Evolutionary conservation across 495 filamentous ascomycete genomes (phyloP), one percentile per base, ranked within the genome.

Genomic region (Talaromyces adpressus): DNA sequence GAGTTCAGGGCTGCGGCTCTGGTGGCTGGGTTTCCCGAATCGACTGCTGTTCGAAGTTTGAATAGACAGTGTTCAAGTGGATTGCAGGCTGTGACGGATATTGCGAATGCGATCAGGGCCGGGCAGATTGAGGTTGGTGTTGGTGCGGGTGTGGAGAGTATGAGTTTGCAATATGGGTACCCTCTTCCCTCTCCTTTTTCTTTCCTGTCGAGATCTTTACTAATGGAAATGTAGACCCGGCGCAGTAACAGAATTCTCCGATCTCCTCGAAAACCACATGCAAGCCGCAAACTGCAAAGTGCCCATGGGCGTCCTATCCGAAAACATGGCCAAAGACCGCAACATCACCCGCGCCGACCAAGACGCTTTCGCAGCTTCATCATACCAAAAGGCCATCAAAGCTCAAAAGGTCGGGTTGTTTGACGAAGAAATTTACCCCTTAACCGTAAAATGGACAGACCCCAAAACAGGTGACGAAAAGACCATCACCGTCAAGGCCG

Each of bases 121-220:
- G 95, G 91, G 58, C 95, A 96, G 91, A 98, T 98, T 69, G 93
- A 98, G 57, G 76, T 98, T 64, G 94, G 94, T 67, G 87, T 98
- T 67, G 94, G 93, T 62, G 92, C 93, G 4, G 94, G 94, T 71
- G 93, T 97, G n/a, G 94, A 98, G 87, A 92, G 88, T 79, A 98
- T 98, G 94, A 89, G 85, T 72, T 82, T 81, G 62, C 90, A 98
- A 70, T 97, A 97, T 72, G 93, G 92, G 85, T 89, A 79, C 69
- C 84, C 72, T 60, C 11, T 47, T 14, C 47, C 8, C 8, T 34
- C 47, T 52, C 32, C 4, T 3, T 36, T 12, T 11, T 36, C 32
- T 11, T 36, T 30, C 5, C 29, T 27, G 2, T 27, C 29, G 29
- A 20, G 25, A 60, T 70, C 73, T 53, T 73, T 62, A 57, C 11